Base-by-base conservation (phyloP, 805 yeast species). In the Pichia paraexigua region DNA sequence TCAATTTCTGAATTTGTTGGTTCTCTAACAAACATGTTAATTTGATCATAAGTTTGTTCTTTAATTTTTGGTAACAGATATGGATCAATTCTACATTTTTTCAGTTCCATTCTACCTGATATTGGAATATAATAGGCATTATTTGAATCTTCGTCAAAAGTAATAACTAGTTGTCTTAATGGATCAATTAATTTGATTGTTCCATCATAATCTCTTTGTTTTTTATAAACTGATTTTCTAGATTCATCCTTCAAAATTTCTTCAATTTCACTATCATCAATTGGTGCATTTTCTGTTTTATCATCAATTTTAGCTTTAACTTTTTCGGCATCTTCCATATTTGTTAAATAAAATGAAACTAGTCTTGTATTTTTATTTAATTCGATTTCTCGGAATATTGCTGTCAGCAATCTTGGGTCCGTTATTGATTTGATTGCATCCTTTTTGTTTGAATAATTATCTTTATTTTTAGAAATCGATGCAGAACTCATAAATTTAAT, bases 151-250 rank as follows among this genome's bases (percentile, higher is more conserved):
- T 72, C 75, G 45, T 74, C 79, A 58, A 87, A 79, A 43, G 82
- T 77, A 45, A 91, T 70, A 1, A 85, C 81, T 56, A 91, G 65
- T 67, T 91, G 96, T 57, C 83, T 83, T 46, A 65, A 57, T 5
- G 53, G n/a, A 40, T 76, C 75, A 54, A 75, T 76, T 43, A 73
- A 67, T 45, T 70, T 73, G 60, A 72, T 71, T 53, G 77, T 79
- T 75, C 89, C 79, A 60, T 90, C 96, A 63, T 85, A 89, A 65
- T 91, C 96, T 67, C 89, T 83, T 45, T 75, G 68, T 61, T 86
- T 87, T 45, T 74, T 73, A 64, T 79, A 87, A 50, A 76, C 72
- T 67, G 72, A 85, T 2, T 74, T 69, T 47, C 69, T 65, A 24
- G 53, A 39, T 30, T 63, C 62, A 17, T 60, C 67, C n/a, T 66